A percentile compares a stretch with the other conserved stretches of the same genome.
These are phyloP conservation scores for Pseudotsuga menziesii DNA, from an alignment of 75 land plant species.

Conservation along the genomic window DNA sequence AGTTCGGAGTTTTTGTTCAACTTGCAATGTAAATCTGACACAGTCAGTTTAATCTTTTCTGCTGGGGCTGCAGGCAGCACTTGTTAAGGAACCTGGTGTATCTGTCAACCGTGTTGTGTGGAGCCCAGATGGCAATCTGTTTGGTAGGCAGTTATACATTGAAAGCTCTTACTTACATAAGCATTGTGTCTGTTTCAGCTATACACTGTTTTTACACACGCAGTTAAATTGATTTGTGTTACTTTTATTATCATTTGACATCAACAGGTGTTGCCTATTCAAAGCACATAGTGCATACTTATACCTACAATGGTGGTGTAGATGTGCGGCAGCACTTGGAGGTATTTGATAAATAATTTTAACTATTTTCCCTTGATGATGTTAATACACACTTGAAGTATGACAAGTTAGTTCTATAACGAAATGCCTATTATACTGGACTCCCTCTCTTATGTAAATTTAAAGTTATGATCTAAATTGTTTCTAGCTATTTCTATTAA, in stretches of 20 bases:
- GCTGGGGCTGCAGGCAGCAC: conserved; percentile 42
- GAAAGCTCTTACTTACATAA: not conserved
- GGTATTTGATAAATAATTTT: conserved; percentile 31
- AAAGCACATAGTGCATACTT: conserved; percentile 79
- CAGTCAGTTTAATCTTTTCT: not conserved
- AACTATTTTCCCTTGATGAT: not conserved
- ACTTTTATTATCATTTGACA: conserved; percentile 4
- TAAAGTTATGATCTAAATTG: not conserved
- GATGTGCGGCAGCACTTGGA: conserved; percentile 64
- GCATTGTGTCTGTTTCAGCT: not conserved
- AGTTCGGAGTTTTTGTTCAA: not conserved
- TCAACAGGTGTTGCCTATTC: conserved; percentile 74
- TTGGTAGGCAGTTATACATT: conserved; percentile 46
- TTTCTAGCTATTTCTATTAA: not conserved
- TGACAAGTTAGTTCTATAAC: not conserved
- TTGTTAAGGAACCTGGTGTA: conserved; percentile 49
- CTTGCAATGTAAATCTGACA: not conserved
- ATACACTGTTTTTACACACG: not conserved
- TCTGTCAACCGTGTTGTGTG: conserved; percentile 71
- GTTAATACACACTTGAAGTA: not conserved
- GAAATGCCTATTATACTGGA: not conserved
- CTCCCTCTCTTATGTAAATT: not conserved
- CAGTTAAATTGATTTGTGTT: not conserved
- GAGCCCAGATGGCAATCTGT: conserved; percentile 76
- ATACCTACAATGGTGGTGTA: conserved; percentile 49